Base-by-base conservation (phyloP, 225 moss, liverwort and hornwort genomes). In the Neckera pumila region DNA sequence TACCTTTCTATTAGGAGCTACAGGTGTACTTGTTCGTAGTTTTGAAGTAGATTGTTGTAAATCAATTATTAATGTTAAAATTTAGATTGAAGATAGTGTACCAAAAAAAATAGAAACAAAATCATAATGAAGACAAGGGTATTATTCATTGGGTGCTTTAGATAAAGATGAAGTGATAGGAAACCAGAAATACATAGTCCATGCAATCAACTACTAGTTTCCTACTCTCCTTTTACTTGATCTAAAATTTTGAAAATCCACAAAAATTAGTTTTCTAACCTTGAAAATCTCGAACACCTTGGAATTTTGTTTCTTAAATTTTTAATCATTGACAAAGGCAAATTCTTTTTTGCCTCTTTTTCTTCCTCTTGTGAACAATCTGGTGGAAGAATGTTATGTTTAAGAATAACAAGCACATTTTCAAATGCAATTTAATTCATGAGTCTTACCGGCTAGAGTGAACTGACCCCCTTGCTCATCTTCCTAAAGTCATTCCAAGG, bases 171-270 rank as follows among this genome's bases (percentile, higher is more conserved):
- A 15, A 54, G 5, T 25, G 10, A 16, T 6, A 23, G 2, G 15
- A 5, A 25, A n/a, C 10, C 0, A 25, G 0, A 36, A 36, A 10
- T 36, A 56, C 6, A 11, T 11, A 56, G 3, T n/a, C 11, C 7
- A 40, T 28, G 18, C 28, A 58, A 58, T 58, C 27, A 25, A n/a
- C 6, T 56, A n/a, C 4, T 0, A 54, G 0, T 54, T 54, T 54
- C 1, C 1, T 54, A 4, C 7, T 22, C 15, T n/a, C 54, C 14
- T 36, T 36, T 56, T 2, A 40, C 19, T 58, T 79, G 2, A 59
- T 79, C 26, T 12, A 40, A 19, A 30, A 2, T 28, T 27, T 40
- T 13, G 8, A 80, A 30, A 59, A 18, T 12, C 19, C 28, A 59
- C 6, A 8, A 40, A 58, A 18, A 16, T 36, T 19, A 38, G 8